Evolutionary conservation across 306 rosid genomes (phyloP).

Genomic region (Inga laurina): DNA sequence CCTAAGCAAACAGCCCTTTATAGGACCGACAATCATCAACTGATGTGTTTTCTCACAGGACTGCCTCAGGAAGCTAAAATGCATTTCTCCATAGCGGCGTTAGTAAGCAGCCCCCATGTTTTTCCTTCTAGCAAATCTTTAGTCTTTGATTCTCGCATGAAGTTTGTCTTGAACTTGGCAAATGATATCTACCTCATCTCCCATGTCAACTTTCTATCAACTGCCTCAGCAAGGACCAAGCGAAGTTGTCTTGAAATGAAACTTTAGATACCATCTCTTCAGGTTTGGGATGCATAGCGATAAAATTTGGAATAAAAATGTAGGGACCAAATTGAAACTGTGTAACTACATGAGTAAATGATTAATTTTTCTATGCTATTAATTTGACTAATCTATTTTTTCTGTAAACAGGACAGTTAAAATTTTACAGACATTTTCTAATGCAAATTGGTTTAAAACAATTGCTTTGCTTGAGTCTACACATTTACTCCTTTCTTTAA

Average conservation of each 20-base stretch:
- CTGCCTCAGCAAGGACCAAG: not conserved
- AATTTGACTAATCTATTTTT: not conserved
- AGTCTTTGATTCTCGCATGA: not conserved
- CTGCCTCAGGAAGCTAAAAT: not conserved
- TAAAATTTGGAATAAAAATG: not conserved
- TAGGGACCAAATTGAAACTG: not conserved
- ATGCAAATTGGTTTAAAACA: conserved; percentile 4
- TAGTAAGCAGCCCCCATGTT: not conserved
- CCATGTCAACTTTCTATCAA: not conserved
- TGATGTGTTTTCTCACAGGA: not conserved
- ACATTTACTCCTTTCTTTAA: not conserved
- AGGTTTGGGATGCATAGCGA: not conserved
- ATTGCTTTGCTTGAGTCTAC: conserved; percentile 5
- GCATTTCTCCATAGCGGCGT: not conserved
- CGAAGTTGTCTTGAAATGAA: not conserved
- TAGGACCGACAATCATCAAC: not conserved
- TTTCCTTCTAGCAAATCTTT: not conserved
- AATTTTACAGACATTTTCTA: not conserved
- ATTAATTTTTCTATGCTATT: not conserved
- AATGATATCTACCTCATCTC: not conserved
- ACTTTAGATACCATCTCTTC: not conserved
- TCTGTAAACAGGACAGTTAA: not conserved
- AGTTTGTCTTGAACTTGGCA: not conserved
- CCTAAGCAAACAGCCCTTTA: not conserved
- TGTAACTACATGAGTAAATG: not conserved